phyloP scores from a whole-genome alignment of 805 yeast species.

The Zygosaccharomyces bisporus region DNA sequence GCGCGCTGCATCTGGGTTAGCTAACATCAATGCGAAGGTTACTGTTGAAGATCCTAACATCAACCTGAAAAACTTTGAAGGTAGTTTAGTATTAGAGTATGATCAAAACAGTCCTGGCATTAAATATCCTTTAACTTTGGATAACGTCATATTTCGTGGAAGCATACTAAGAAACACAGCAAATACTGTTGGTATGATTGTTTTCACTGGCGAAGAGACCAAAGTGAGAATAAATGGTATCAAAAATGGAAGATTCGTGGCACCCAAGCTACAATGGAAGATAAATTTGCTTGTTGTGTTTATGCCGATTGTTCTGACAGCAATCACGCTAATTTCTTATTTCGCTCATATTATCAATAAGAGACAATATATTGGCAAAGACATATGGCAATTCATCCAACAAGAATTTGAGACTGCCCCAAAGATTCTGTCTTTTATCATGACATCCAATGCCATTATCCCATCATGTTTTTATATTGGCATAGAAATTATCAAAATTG shows the following conservation, averaged over 20 bases:
- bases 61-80: conserved; percentile 90
- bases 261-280: conserved; percentile 82
- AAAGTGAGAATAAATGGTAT: conserved; percentile 94
- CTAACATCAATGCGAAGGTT: conserved; percentile 48
- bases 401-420: conserved; percentile 83
- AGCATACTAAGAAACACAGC: conserved; percentile 82
- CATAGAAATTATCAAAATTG: conserved; percentile 69
- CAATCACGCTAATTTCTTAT: conserved; percentile 73
- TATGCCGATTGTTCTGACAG: conserved; percentile 80
- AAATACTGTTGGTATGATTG: conserved; percentile 68
- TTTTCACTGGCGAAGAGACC: conserved; percentile 94
- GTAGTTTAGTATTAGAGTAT: conserved; percentile 48
- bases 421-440: conserved; percentile 90
- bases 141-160: conserved; percentile 87
- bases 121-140: conserved; percentile 64
- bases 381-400: conserved; percentile 69
- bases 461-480: conserved; percentile 94
- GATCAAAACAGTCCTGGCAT: conserved; percentile 36
- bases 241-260: conserved; percentile 83
- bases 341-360: conserved; percentile 66
- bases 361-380: conserved; percentile 36
- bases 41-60: conserved; percentile 87
- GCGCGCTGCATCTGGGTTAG: conserved; percentile 48
- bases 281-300: conserved; percentile 80
- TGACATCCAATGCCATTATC: conserved; percentile 95